Base-by-base conservation (phyloP, 108 stramenopile genomes). In the Aurantiochytrium sp. region DNA sequence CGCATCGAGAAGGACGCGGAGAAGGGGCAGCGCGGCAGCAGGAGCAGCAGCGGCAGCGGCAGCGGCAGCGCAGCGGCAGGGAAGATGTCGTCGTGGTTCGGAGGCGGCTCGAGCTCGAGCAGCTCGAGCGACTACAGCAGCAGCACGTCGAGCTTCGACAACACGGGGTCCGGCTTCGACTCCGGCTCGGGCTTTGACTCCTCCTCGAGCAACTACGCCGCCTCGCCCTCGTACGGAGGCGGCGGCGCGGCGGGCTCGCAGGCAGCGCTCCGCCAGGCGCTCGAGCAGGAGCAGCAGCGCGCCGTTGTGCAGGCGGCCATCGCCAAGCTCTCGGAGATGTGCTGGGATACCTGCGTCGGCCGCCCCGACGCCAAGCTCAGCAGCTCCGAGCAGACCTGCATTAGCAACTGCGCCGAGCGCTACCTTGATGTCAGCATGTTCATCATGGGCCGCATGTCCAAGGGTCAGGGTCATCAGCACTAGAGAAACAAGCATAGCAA, bases 311-410 rank as follows among this genome's bases (percentile, higher is more conserved):
- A 83, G 23, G 76, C 76, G 14, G 76, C 76, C 51, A 83, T 83
- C 76, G 76, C 76, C 76, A 83, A 83, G 76, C 76, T 83, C 51
- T 53, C 76, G 25, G 76, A 83, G 76, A 47, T 83, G 76, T 83
- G 76, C 76, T 83, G 76, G 76, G 76, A 83, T 45, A 83, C 76
- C 16, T 83, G 76, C 76, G 76, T 83, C 49, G 76, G 76, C 76
- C 45, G 51, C 49, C 76, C 76, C 51, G 76, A 83, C 76, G 76
- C 76, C 49, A 83, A 83, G 76, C 76, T 83, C 49, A 83, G 76
- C 76, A 83, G 76, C 76, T 83, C 76, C 25, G 76, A 83, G 76
- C 45, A 47, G 25, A 19, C 45, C 12, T 83, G 76, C 76, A 83
- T 83, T 45, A 53, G 19, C 76, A 83, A 53, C 76, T 83, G 76